Base-by-base conservation (phyloP, 306 rosid species). In the Inga oerstediana region DNA sequence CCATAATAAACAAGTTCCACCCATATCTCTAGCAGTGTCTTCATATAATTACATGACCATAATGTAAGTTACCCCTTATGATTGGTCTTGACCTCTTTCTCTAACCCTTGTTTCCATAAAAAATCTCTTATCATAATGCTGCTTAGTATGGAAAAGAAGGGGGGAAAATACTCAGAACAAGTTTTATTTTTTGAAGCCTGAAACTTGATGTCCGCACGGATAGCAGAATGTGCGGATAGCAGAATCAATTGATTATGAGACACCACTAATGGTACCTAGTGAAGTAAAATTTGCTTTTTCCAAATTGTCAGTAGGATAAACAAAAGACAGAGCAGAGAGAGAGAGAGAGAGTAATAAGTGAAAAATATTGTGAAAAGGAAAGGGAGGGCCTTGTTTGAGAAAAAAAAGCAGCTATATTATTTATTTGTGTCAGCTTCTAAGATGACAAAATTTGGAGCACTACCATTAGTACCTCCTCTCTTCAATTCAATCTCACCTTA, bases 341-440 rank as follows among this genome's bases (percentile, higher is more conserved):
- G 27, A 67, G 74, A 71, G 24, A 71, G 81, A 75, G 49, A 82
- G 75, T 69, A 78, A 76, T 30, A 74, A 20, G 12, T 65, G 86
- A 88, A 4, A 34, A 30, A 27, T 27, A 46, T 2, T 13, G 39
- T 64, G 39, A 12, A 5, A 8, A 27, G 27, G 16, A n/a, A 64
- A 8, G 65, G 80, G 43, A 89, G 90, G 85, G 54, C 79, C 89
- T 81, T 85, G 90, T 75, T 82, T 27, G 30, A 27, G 30, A 27
- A 27, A 27, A 92, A 85, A 86, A 92, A 85, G 80, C 85, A 69
- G 86, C 82, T 75, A 90, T 88, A 90, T 88, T 85, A 91, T 90
- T 90, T 90, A 83, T 81, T 39, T 74, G 80, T 91, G 90, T 93
- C 92, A 72, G 77, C 89, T 89, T 85, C 90, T 88, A 75, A 86